phyloP scores from a whole-genome alignment of 257 asterid species.

The Gentiana macrophylla region DNA sequence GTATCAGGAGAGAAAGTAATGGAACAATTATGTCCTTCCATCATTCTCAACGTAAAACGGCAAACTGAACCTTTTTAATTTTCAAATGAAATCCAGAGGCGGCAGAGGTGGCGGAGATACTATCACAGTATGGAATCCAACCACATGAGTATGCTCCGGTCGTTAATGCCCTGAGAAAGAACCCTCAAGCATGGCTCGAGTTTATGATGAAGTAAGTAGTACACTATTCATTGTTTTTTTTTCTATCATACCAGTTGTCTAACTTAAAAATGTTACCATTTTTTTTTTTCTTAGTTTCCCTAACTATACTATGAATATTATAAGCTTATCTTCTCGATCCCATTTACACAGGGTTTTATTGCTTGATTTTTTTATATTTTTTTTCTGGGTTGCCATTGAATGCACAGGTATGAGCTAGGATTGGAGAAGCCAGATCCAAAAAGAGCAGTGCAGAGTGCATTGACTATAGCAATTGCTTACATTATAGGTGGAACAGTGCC shows the following conservation, averaged over 20 bases:
- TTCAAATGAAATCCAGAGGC: slow-evolving; percentile 53
- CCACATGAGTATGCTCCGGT: slow-evolving; percentile 77
- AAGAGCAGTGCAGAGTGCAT: slow-evolving; percentile 79
- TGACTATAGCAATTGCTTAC: slow-evolving; percentile 73
- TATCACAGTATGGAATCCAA: slow-evolving; percentile 65
- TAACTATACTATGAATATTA: not conserved
- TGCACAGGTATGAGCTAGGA: slow-evolving; percentile 71
- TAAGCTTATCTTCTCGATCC: no score
- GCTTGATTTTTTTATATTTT: not conserved
- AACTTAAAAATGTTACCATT: not conserved
- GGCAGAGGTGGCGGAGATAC: slow-evolving; percentile 93
- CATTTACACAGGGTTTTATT: not conserved
- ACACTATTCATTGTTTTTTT: no score
- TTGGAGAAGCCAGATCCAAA: slow-evolving; percentile 93
- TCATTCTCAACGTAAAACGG: not conserved
- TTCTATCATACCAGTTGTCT: no score
- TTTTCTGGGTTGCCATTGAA: no score
- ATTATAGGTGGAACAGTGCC: slow-evolving; percentile 82
- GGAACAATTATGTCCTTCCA: not conserved
- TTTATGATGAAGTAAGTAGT: slow-evolving; percentile 87
- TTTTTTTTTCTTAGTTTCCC: not conserved
- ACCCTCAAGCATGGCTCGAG: slow-evolving; percentile 94
- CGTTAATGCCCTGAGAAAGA: slow-evolving; percentile 76
- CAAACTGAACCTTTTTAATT: no score
- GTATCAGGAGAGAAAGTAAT: no score